phyloP scores from a whole-genome alignment of 1,139 yeast genomes.

The Debaryomyces subglobosus region DNA sequence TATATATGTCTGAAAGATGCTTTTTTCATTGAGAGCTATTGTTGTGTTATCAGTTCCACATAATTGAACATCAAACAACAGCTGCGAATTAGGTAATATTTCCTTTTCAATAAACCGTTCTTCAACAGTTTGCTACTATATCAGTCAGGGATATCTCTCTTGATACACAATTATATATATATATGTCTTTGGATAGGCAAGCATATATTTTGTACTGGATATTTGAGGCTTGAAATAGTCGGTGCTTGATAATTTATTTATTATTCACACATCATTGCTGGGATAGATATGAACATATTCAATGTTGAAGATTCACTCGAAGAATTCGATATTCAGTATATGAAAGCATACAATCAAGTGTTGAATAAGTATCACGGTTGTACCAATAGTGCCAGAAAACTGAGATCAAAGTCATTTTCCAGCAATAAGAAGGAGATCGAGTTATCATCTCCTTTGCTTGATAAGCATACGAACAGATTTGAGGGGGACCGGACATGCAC shows the following conservation, averaged over 20 bases:
- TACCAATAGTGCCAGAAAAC: neutral
- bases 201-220: neutral
- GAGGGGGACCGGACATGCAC: neutral
- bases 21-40: neutral
- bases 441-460: constrained; percentile 24
- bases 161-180: neutral
- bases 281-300: constrained; percentile 10
- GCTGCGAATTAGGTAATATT: constrained; percentile 3
- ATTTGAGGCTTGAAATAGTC: neutral
- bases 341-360: constrained; percentile 24
- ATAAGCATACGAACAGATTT: constrained; percentile 13
- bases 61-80: constrained; percentile 3
- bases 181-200: neutral
- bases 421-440: constrained; percentile 12
- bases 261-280: neutral
- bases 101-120: neutral
- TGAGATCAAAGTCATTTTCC: constrained; percentile 10
- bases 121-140: neutral
- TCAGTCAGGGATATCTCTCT: neutral
- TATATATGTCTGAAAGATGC: neutral
- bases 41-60: neutral
- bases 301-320: constrained; percentile 25
- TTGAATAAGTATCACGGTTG: constrained; percentile 1
- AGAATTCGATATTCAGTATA: constrained; percentile 23
- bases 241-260: neutral